Evolutionary conservation across 495 filamentous ascomycete genomes (phyloP).

Genomic region (Margaritispora aquatica): DNA sequence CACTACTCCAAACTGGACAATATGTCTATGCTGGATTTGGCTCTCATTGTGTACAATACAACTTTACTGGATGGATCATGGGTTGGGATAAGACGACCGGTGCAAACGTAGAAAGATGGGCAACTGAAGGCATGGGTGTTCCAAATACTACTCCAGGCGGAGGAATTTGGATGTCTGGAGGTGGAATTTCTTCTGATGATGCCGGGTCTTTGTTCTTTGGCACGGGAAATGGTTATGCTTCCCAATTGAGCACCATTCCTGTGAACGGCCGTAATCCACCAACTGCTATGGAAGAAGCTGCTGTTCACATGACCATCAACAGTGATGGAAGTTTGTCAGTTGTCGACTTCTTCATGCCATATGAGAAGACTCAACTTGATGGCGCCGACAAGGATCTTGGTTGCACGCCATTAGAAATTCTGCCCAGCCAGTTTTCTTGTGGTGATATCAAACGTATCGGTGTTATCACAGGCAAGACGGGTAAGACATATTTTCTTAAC

Average conservation of each 20-base stretch:
- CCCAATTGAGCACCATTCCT: conserved; percentile 32
- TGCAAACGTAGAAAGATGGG: conserved; percentile 31
- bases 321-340: conserved; percentile 31
- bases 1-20: conserved; percentile 26
- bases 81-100: conserved; percentile 40
- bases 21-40: conserved; percentile 37
- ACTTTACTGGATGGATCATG: conserved; percentile 38
- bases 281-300: conserved; percentile 34
- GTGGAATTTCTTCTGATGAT: conserved; percentile 34
- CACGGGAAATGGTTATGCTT: conserved; percentile 37
- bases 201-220: conserved; percentile 35
- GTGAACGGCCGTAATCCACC: conserved; percentile 30
- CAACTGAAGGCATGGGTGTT: conserved; percentile 30
- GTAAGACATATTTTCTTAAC: conserved; percentile 41
- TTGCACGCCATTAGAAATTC: conserved; percentile 30
- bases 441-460: conserved; percentile 32
- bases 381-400: conserved; percentile 36
- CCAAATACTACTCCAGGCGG: conserved; percentile 26
- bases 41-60: conserved; percentile 40
- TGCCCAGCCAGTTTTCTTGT: conserved; percentile 33
- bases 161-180: conserved; percentile 41
- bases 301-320: conserved; percentile 29
- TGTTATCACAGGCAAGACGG: conserved; percentile 39
- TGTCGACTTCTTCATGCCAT: conserved; percentile 38
- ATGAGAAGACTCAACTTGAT: conserved; percentile 35